Evolutionary conservation across 179 eudicot species (phyloP), one percentile per base, ranked within the genome.

Genomic region (Beta macrorhiza): DNA sequence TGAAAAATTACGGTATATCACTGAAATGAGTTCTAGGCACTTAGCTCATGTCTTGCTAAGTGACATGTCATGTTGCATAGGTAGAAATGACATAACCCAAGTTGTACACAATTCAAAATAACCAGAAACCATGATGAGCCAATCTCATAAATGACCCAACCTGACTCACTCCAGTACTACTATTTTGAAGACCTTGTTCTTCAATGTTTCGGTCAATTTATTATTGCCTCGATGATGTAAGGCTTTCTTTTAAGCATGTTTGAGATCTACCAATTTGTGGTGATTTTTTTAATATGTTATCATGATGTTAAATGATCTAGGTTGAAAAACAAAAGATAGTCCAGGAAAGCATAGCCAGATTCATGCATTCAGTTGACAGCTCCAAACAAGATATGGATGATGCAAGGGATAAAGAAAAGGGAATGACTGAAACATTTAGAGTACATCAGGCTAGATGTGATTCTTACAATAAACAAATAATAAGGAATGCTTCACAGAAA

Each of bases 251-350:
- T 7, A 15, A 19, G 72, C 77, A 57, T 67, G 56, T 73, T 69
- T 61, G 61, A 75, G 64, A 55, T 80, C 65, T 74, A 53, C 37
- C 14, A 20, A 20, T 32, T 65, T n/a, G 1, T 32, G 37, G 37
- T 32, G 59, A 76, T 70, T 64, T 72, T 37, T 74, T 71, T 9
- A 45, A 76, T 72, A 32, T 83, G 62, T 80, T 42, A 59, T 62
- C 22, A 42, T 55, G 44, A 67, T 25, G 20, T 53, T 62, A 67
- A 75, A 68, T 83, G 78, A 58, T 81, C 53, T 49, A 97, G 99
- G 97, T 93, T 86, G 99, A 92, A 86, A 97, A 91, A 83, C 95
- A 94, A 82, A 97, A 87, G 82, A 97, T 97, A 80, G 81, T 97
- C 85, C 90, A 82, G 82, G 89, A 88, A 78, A 89, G 93, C 88